A percentile compares a stretch with the other conserved stretches of the same genome.
Evolutionary conservation across 2,329 filamentous ascomycete species (phyloP).

Genomic region (Ascochyta lentis): DNA sequence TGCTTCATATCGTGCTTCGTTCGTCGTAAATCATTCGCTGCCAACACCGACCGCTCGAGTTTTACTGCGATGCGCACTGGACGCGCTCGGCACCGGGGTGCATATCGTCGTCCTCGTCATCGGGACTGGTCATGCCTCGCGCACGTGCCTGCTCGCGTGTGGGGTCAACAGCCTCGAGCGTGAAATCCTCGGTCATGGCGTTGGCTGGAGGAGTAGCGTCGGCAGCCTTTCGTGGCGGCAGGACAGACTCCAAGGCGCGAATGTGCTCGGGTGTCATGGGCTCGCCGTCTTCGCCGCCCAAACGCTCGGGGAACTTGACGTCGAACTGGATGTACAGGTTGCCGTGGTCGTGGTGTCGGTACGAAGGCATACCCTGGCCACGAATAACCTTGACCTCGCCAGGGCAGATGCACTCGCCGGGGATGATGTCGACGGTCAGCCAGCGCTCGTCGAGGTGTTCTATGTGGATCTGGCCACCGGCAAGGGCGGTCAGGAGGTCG

Average conservation of each 20-base stretch:
- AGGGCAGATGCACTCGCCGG: constrained; percentile 92
- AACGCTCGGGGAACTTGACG: constrained; percentile 84
- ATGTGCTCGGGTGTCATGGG: constrained; percentile 70
- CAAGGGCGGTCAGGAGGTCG: constrained; percentile 91
- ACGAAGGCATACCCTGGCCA: constrained; percentile 97
- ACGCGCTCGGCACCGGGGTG: constrained; percentile 75
- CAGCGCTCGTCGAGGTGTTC: constrained; percentile 98
- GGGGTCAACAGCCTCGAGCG: constrained; percentile 82
- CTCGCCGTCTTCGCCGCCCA: constrained; percentile 53
- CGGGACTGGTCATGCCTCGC: constrained; percentile 67
- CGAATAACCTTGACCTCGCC: constrained; percentile 92
- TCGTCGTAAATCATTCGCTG: constrained; percentile 15
- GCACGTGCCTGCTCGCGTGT: constrained; percentile 69
- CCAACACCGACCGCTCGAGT: background rate
- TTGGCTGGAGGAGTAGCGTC: constrained; percentile 75
- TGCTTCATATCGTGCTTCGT: constrained; percentile 13
- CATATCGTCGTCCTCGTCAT: constrained; percentile 70
- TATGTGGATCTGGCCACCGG: constrained; percentile 87
- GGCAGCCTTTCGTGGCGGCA: constrained; percentile 71
- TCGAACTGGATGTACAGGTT: constrained; percentile 98
- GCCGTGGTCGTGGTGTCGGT: constrained; percentile 91
- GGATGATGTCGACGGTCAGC: constrained; percentile 90
- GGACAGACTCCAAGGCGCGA: constrained; percentile 78
- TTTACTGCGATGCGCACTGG: constrained; percentile 87
- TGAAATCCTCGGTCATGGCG: constrained; percentile 89